These are phyloP conservation scores for Oenanthe sinensis DNA, from an alignment of 129 eudicot genomes.

Conservation along the genomic window DNA sequence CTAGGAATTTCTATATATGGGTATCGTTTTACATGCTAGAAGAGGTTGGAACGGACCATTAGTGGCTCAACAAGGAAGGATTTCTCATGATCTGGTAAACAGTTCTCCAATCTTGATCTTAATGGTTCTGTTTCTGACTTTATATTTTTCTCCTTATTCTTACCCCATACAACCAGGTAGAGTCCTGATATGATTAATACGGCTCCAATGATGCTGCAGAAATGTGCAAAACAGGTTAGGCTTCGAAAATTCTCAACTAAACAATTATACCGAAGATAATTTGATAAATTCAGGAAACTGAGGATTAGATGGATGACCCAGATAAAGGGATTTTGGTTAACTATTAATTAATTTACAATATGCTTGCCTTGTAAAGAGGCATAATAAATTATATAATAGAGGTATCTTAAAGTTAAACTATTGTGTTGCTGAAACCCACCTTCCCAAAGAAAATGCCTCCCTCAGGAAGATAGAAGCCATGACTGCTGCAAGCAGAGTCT, in stretches of 20 bases:
- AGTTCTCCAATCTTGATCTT: neutral
- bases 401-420: neutral
- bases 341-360: neutral
- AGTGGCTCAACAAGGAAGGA: conserved; percentile 9
- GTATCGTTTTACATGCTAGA: neutral
- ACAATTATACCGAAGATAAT: neutral
- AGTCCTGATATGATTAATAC: neutral
- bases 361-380: neutral
- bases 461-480: conserved; percentile 10
- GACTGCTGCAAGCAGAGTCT: conserved; percentile 11
- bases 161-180: conserved; percentile 12
- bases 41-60: neutral
- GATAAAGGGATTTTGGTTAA: neutral
- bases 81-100: neutral
- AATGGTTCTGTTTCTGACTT: neutral
- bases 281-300: neutral
- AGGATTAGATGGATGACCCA: neutral
- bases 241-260: neutral
- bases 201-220: conserved; percentile 13
- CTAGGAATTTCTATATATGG: neutral
- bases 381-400: neutral
- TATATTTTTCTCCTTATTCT: conserved; percentile 1
- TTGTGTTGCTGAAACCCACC: neutral
- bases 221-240: neutral
- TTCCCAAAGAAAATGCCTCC: conserved; percentile 5